Evolutionary conservation across 2,329 filamentous ascomycete species (phyloP).

Genomic region (Talaromyces atroroseus): DNA sequence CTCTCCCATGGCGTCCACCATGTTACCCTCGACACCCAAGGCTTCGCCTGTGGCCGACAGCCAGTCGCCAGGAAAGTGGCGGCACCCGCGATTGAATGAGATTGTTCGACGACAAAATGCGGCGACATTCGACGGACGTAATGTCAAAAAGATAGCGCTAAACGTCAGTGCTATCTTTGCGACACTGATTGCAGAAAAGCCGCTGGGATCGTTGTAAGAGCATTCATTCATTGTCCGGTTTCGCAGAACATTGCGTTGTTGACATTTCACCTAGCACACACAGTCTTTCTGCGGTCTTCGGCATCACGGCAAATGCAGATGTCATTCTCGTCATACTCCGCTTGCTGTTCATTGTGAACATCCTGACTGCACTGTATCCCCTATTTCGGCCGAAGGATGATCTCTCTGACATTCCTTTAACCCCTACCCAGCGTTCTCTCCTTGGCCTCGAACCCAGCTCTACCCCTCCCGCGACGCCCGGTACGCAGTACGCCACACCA

Average conservation of each 20-base stretch:
- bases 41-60: slow-evolving; percentile 23
- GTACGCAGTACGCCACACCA: slow-evolving; percentile 73
- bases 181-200: slow-evolving; percentile 42
- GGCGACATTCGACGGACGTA: slow-evolving; percentile 70
- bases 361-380: slow-evolving; percentile 64
- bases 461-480: slow-evolving; percentile 57
- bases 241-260: neutral
- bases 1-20: slow-evolving; percentile 29
- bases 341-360: slow-evolving; percentile 63
- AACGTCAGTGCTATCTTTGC: slow-evolving; percentile 56
- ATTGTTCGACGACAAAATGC: slow-evolving; percentile 76
- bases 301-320: slow-evolving; percentile 33
- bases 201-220: slow-evolving; percentile 35
- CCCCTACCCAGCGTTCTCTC: slow-evolving; percentile 77
- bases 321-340: slow-evolving; percentile 52
- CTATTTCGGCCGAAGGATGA: slow-evolving; percentile 68
- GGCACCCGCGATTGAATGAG: slow-evolving; percentile 81
- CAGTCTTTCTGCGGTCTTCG: slow-evolving; percentile 5
- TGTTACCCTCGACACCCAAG: slow-evolving; percentile 38
- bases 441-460: slow-evolving; percentile 72
- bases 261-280: slow-evolving; percentile 4
- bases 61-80: slow-evolving; percentile 69
- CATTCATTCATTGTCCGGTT: neutral
- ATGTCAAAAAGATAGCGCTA: slow-evolving; percentile 63
- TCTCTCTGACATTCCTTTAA: slow-evolving; percentile 83